These are phyloP conservation scores for Nepenthes mirabilis DNA, from an alignment of 148 eudicot genomes.

Conservation along the genomic window DNA sequence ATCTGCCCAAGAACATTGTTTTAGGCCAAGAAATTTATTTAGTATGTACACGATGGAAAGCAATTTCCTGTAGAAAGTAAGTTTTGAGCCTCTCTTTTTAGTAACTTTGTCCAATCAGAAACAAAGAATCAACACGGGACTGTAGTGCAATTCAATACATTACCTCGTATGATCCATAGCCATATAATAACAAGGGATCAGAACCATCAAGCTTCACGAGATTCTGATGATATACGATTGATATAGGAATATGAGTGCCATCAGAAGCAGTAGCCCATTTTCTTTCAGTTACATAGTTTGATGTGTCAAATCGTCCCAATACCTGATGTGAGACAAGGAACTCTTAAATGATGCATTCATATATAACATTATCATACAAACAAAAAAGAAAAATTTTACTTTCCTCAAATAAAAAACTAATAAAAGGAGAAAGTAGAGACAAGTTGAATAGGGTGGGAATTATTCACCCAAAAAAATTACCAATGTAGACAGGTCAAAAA, in stretches of 20 bases:
- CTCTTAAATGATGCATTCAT: background rate
- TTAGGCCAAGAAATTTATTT: too few relatives aligned
- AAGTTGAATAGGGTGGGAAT: background rate
- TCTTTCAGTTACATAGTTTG: slow-evolving; percentile 70
- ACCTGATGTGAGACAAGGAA: slow-evolving; percentile 34
- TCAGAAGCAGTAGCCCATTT: slow-evolving; percentile 79
- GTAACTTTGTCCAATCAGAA: too few relatives aligned
- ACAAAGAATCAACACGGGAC: too few relatives aligned
- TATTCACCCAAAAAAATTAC: background rate
- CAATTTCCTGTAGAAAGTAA: too few relatives aligned
- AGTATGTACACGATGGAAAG: too few relatives aligned
- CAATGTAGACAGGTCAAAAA: background rate
- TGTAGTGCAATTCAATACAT: background rate
- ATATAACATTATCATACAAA: too few relatives aligned
- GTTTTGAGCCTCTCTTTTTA: too few relatives aligned
- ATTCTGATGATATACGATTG: slow-evolving; percentile 60
- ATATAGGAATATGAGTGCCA: slow-evolving; percentile 71
- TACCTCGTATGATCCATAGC: slow-evolving; percentile 98
- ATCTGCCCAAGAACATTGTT: too few relatives aligned
- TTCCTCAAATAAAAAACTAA: background rate
- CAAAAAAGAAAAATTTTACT: too few relatives aligned
- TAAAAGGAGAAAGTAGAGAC: too few relatives aligned
- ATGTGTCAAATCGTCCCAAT: slow-evolving; percentile 71
- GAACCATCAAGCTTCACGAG: slow-evolving; percentile 90
- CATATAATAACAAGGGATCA: slow-evolving; percentile 67